Percentiles rank a stretch among this genome's conserved stretches.
Conservation (phyloP, 441 rosid species). For the Geranium incanum region DNA sequence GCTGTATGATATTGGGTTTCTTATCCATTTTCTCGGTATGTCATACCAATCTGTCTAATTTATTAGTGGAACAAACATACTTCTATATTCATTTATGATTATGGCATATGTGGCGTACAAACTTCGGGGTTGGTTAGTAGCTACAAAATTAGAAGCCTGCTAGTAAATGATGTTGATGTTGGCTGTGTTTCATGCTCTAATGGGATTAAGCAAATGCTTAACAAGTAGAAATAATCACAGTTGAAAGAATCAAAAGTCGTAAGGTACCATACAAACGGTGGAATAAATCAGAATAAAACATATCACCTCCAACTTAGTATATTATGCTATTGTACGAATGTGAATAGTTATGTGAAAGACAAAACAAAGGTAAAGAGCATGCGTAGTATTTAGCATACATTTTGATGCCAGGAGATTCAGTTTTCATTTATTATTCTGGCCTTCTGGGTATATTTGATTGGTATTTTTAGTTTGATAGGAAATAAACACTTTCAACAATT, state of each 20-base stretch:
- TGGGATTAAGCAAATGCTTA: not conserved
- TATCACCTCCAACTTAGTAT: not conserved
- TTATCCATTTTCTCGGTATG: not conserved
- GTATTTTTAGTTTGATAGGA: too few relatives aligned
- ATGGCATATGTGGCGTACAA: not conserved
- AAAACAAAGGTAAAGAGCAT: not conserved
- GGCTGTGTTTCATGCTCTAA: not conserved
- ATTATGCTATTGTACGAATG: not conserved
- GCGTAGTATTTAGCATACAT: not conserved
- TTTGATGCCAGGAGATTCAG: not conserved
- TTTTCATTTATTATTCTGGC: not conserved
- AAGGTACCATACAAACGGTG: not conserved
- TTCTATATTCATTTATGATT: not conserved
- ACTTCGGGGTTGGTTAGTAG: not conserved
- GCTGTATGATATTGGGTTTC: not conserved
- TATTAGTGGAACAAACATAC: not conserved
- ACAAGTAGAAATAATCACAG: not conserved
- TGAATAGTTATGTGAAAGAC: not conserved
- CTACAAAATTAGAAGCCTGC: not conserved
- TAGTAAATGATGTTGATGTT: not conserved
- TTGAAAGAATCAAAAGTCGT: not conserved
- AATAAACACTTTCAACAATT: too few relatives aligned
- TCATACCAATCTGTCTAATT: not conserved
- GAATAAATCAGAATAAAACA: not conserved
- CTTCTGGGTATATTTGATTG: too few relatives aligned